Base-by-base conservation (phyloP, 2,329 filamentous ascomycete genomes). In the Aspergillus vadensis region DNA sequence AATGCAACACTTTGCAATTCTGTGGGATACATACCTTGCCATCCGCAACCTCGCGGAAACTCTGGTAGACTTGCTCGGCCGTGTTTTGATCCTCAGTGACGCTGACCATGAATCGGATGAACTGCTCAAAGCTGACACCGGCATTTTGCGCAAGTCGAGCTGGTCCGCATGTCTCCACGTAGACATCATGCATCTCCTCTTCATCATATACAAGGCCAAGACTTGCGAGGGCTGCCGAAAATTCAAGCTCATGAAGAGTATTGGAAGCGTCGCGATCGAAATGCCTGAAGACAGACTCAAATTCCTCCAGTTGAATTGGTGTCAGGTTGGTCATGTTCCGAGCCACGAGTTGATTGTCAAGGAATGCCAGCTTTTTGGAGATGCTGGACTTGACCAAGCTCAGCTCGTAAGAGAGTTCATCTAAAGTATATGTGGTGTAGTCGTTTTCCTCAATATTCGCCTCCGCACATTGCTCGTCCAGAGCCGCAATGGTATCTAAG, bases 361-460 rank as follows among this genome's bases (percentile, higher is more conserved):
- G 82, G 80, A 99, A 99, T 47, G 91, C 89, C 58, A 98, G 86
- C 79, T 99, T 99, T 82, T 98, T 99, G 65, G 92, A 90, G 27
- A 98, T 94, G 10, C 91, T 95, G 30, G 91, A 89, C 74, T 92
- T 93, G 59, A 98, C 95, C 30, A 99, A 84, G 15, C 91, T 88
- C 60, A 98, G 84, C 78, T 99, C 95, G 79, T 99, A 99, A 62
- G 88, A 88, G 44, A 99, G 84, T 78, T 99, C 95, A 73, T 99
- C 95, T 75, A 98, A 95, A 9, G 94, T 97, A 79, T 98, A 98
- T 8, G 94, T 98, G n/a, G 95, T 99, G 76, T 95, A 98, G 80
- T 99, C 95, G 77, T 99, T 99, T 72, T 99, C 95, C 77, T 99
- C 95, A 65, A 99, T 97, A 75, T 99, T 98, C 63, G 95, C 95